phyloP scores from a whole-genome alignment of 371 early-diverging fungal genomes.

The Mucor racemosus region DNA sequence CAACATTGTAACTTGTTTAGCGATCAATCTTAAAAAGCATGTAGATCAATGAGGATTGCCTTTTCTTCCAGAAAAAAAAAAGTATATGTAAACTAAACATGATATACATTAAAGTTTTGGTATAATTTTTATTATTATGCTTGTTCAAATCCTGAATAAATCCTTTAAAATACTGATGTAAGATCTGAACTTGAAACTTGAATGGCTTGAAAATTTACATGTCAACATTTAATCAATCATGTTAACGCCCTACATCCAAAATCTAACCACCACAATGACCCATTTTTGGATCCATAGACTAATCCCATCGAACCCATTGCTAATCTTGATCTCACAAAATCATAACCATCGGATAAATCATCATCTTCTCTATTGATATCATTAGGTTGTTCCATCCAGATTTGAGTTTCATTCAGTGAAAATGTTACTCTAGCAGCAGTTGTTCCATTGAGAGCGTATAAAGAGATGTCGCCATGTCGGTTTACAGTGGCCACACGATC shows the following conservation, averaged over 20 bases:
- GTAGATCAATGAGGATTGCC: too few species aligned
- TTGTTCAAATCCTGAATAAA: too few species aligned
- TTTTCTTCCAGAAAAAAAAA: too few species aligned
- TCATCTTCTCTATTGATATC: conserved; percentile 37
- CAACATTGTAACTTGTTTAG: not conserved
- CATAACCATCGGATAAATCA: conserved; percentile 51
- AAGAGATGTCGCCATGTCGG: conserved; percentile 44
- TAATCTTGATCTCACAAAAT: conserved; percentile 42
- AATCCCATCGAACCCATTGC: conserved; percentile 49
- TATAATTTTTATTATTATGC: too few species aligned
- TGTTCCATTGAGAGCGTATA: conserved; percentile 47
- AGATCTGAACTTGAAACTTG: not conserved
- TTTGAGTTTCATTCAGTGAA: conserved; percentile 6
- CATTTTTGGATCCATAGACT: conserved; percentile 43
- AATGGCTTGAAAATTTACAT: not conserved
- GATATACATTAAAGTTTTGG: too few species aligned
- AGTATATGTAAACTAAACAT: too few species aligned
- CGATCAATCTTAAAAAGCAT: not conserved
- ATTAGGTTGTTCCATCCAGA: conserved; percentile 40
- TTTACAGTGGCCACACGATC: conserved; percentile 47
- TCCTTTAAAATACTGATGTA: not conserved
- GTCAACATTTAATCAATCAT: not conserved
- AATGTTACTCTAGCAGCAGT: conserved; percentile 38
- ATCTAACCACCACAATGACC: conserved; percentile 51
- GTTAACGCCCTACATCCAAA: conserved; percentile 34